Evolutionary conservation across 2,329 filamentous ascomycete species (phyloP).

Genomic region (Alternaria conjuncta): DNA sequence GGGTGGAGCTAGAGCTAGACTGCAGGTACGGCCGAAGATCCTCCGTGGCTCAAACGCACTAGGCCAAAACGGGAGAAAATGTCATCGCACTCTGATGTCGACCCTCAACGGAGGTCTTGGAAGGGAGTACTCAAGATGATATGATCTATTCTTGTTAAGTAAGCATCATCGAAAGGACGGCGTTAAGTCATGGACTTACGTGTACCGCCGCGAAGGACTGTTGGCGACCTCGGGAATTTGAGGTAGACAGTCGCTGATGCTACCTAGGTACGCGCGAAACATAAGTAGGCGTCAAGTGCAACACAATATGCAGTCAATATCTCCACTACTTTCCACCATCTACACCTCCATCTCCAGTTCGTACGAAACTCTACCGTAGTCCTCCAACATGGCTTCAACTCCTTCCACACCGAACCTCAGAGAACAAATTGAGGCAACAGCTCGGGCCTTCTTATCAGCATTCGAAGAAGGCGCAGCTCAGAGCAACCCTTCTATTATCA

Average conservation of each 20-base stretch:
- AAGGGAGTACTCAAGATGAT: background rate
- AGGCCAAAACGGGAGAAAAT: background rate
- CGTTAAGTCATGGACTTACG: background rate
- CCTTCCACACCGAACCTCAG: background rate
- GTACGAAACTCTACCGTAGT: background rate
- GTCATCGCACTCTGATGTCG: background rate
- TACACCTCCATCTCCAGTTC: background rate
- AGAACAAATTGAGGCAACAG: slow-evolving; percentile 2
- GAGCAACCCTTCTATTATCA: slow-evolving; percentile 4
- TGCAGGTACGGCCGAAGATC: background rate
- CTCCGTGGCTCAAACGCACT: background rate
- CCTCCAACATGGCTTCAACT: background rate
- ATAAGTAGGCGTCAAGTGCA: background rate
- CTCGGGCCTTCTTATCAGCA: slow-evolving; percentile 1
- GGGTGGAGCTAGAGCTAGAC: background rate
- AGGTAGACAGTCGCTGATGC: background rate
- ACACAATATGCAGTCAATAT: background rate
- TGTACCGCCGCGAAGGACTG: background rate
- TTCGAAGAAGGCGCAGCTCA: slow-evolving; percentile 7
- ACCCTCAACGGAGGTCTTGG: background rate
- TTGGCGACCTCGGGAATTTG: background rate
- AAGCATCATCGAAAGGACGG: background rate
- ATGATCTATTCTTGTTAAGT: background rate
- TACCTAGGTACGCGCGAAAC: background rate
- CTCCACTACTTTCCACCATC: background rate